A percentile compares a stretch with the other conserved stretches of the same genome.
Conservation (phyloP, 2,329 filamentous ascomycete species). For the Monosporascus sp. region DNA sequence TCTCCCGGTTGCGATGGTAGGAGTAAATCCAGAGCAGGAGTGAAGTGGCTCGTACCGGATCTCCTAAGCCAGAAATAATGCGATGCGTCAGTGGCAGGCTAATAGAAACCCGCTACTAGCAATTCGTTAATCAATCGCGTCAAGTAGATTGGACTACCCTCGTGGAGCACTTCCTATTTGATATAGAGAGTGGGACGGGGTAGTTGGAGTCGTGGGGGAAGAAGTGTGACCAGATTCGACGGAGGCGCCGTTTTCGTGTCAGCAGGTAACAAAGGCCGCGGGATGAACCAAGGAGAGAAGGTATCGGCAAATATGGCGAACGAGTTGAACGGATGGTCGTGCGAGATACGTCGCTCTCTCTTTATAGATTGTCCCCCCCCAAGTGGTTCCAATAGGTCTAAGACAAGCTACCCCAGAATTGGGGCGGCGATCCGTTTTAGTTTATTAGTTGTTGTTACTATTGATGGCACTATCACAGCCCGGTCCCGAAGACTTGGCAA, state of each 20-base stretch:
- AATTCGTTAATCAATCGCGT: neutral
- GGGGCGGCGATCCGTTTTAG: neutral
- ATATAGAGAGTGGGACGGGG: neutral
- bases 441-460: neutral
- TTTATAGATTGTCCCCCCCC: neutral
- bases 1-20: too few species aligned
- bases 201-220: neutral
- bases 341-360: neutral
- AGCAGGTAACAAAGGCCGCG: neutral
- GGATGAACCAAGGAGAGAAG: too few species aligned
- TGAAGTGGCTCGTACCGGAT: too few species aligned
- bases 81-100: neutral
- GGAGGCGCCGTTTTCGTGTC: neutral
- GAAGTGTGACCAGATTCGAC: neutral
- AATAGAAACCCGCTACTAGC: neutral
- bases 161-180: constrained; percentile 1
- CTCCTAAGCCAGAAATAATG: neutral
- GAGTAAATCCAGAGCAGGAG: too few species aligned
- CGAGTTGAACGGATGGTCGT: neutral
- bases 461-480: neutral
- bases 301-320: neutral
- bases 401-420: neutral
- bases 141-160: neutral
- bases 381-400: neutral
- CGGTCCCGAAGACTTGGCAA: neutral